Conservation (phyloP, 2,329 filamentous ascomycete genomes). For the Esteya vermicola region DNA sequence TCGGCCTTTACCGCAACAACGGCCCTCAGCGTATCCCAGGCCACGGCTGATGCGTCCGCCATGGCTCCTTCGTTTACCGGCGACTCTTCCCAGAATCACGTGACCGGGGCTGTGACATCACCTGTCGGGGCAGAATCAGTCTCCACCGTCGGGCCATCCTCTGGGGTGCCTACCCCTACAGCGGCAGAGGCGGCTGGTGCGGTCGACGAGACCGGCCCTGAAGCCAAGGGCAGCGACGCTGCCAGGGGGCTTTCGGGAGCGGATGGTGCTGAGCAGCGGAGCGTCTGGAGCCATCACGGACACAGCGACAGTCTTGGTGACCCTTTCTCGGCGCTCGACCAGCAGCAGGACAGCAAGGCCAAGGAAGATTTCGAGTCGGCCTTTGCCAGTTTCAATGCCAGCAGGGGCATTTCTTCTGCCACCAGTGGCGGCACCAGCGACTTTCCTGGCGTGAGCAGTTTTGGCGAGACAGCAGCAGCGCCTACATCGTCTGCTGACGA, state of each 20-base stretch:
- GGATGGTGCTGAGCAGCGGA: constrained; percentile 1
- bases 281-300: constrained; percentile 8
- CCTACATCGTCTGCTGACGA: no score
- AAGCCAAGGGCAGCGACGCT: constrained; percentile 4
- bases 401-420: constrained; percentile 2
- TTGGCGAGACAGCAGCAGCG: no score
- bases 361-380: constrained; percentile 78
- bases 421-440: constrained; percentile 26
- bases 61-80: constrained; percentile 37
- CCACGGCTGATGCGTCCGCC: no score
- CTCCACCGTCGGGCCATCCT: no score
- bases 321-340: constrained; percentile 37
- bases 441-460: no score
- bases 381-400: constrained; percentile 58
- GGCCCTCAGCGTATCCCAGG: constrained; percentile 33
- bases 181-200: not conserved
- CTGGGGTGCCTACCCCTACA: no score
- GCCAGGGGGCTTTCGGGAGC: not conserved
- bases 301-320: constrained; percentile 21
- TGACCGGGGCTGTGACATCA: no score
- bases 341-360: constrained; percentile 32
- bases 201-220: no score
- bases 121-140: no score
- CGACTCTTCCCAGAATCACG: no score
- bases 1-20: constrained; percentile 31